Evolutionary conservation across 129 eudicot genomes (phyloP).

Genomic region (Flaveria robusta): DNA sequence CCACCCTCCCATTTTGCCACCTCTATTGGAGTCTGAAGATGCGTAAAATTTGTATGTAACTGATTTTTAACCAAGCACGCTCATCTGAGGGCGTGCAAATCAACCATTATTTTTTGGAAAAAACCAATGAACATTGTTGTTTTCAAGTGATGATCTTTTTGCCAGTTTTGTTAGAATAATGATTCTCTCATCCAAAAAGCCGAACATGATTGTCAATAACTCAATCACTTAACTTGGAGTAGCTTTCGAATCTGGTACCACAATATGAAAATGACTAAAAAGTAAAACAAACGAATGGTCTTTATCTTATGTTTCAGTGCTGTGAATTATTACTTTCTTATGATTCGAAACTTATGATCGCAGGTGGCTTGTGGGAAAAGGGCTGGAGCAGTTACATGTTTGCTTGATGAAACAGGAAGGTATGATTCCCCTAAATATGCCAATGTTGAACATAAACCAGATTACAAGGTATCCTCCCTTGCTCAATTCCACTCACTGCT

Average conservation of each 20-base stretch:
- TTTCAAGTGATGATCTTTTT: not conserved
- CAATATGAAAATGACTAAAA: not conserved
- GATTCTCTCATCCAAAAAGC: no score
- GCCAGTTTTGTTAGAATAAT: not conserved
- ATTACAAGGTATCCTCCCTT: conserved; percentile 90
- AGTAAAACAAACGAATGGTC: no score
- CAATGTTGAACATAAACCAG: conserved; percentile 74
- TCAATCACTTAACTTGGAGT: no score
- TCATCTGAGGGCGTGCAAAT: not conserved
- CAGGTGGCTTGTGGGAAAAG: conserved; percentile 98
- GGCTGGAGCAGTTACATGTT: conserved; percentile 89
- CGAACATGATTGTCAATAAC: no score
- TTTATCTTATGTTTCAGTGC: not conserved
- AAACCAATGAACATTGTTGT: not conserved
- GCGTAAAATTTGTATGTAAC: not conserved
- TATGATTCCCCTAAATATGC: conserved; percentile 73
- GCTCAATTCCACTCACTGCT: conserved; percentile 58
- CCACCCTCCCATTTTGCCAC: not conserved
- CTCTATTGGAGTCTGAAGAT: not conserved
- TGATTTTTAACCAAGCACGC: not conserved
- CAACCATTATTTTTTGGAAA: not conserved
- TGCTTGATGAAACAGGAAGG: conserved; percentile 97
- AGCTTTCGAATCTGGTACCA: not conserved
- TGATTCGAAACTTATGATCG: conserved; percentile 26
- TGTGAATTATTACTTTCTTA: not conserved